phyloP scores from a whole-genome alignment of 495 filamentous ascomycete species.

The Penicillium alfredii region DNA sequence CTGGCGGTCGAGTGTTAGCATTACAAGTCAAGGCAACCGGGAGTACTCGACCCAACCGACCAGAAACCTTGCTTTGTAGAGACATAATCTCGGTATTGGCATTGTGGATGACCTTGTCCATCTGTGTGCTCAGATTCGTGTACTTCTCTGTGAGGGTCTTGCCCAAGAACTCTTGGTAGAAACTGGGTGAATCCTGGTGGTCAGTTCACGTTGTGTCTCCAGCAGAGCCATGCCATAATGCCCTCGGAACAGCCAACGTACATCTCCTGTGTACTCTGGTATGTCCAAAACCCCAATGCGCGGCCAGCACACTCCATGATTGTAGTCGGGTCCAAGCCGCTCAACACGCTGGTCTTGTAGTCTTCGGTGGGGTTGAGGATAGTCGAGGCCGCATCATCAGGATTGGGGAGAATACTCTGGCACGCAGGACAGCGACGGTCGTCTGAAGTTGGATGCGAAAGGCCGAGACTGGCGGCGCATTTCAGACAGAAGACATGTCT shows the following conservation, averaged over 20 bases:
- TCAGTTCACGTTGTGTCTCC: too few species aligned
- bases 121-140: conserved; percentile 56
- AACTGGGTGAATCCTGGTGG: too few species aligned
- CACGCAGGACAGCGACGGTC: conserved; percentile 78
- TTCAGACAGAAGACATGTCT: conserved; percentile 83
- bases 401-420: conserved; percentile 57
- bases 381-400: conserved; percentile 72
- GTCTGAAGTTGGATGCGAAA: conserved; percentile 51
- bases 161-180: conserved; percentile 74
- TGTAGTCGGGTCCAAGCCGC: conserved; percentile 72
- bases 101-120: conserved; percentile 76
- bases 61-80: conserved; percentile 56
- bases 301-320: conserved; percentile 89
- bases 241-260: too few species aligned
- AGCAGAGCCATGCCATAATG: too few species aligned
- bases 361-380: conserved; percentile 83
- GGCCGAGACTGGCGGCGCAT: conserved; percentile 64
- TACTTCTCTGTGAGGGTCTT: conserved; percentile 74
- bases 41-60: conserved; percentile 28
- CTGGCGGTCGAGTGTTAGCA: conserved; percentile 31
- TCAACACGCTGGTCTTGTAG: conserved; percentile 86
- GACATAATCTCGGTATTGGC: conserved; percentile 72
- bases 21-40: too few species aligned
- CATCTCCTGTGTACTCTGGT: conserved; percentile 91
- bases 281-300: conserved; percentile 82